Conservation (phyloP, 176 grass and related monocot genomes). For the Olyra latifolia region DNA sequence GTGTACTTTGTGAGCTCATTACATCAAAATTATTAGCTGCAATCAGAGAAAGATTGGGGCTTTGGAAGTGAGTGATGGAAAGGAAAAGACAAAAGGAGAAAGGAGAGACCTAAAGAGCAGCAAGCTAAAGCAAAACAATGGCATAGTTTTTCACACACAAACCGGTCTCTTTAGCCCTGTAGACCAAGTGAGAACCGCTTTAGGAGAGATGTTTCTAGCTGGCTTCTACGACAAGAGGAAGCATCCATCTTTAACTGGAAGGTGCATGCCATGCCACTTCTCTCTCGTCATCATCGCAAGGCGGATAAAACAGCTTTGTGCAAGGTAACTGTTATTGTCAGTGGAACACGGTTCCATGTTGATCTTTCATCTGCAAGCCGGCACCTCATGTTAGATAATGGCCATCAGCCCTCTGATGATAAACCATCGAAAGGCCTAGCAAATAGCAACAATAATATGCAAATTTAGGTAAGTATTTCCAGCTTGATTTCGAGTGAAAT, state of each 20-base stretch:
- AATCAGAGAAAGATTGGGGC: not conserved
- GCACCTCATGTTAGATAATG: not conserved
- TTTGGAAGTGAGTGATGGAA: slow-evolving; percentile 23
- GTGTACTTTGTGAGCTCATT: slow-evolving; percentile 39
- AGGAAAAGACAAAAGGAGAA: slow-evolving; percentile 25
- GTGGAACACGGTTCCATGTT: not conserved
- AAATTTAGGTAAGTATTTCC: too few species aligned
- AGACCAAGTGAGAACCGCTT: slow-evolving; percentile 41
- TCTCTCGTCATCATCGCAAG: not conserved
- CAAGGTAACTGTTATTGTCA: not conserved
- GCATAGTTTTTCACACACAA: slow-evolving; percentile 1
- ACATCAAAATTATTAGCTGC: slow-evolving; percentile 28
- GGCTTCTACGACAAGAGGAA: slow-evolving; percentile 11
- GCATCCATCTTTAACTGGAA: slow-evolving; percentile 33
- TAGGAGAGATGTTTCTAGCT: slow-evolving; percentile 33
- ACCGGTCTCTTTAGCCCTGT: slow-evolving; percentile 35
- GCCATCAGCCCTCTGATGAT: too few species aligned
- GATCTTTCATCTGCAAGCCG: not conserved
- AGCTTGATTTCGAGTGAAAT: too few species aligned
- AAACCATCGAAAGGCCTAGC: too few species aligned
- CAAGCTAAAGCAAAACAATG: slow-evolving; percentile 38
- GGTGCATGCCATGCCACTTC: slow-evolving; percentile 4
- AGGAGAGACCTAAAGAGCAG: slow-evolving; percentile 22
- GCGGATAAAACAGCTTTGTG: slow-evolving; percentile 20
- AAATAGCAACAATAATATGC: too few species aligned